Conservation (phyloP, 305 asterid genomes). For the Fraxinus ornus region DNA sequence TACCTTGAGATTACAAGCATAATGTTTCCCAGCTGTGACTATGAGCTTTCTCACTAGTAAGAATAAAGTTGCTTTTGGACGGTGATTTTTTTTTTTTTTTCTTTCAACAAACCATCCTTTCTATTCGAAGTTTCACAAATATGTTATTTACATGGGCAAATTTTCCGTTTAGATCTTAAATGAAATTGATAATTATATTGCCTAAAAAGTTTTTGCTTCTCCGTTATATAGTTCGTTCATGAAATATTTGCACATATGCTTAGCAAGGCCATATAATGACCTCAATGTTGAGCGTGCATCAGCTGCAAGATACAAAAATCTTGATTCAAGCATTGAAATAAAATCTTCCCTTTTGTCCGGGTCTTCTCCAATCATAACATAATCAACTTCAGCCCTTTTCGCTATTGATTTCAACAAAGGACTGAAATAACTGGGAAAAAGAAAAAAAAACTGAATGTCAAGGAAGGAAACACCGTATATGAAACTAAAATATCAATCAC, state of each 20-base stretch:
- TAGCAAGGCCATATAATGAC: slow-evolving; percentile 35
- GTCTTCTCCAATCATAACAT: slow-evolving; percentile 69
- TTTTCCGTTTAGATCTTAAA: not conserved
- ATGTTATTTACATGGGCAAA: not conserved
- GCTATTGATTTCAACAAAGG: slow-evolving; percentile 84
- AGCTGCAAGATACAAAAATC: slow-evolving; percentile 93
- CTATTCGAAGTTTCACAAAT: not conserved
- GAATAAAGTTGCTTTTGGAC: not conserved
- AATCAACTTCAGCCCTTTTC: slow-evolving; percentile 56
- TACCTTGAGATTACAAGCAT: slow-evolving; percentile 12
- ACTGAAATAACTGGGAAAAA: slow-evolving; percentile 73
- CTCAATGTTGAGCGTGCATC: slow-evolving; percentile 91
- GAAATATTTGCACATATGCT: slow-evolving; percentile 6
- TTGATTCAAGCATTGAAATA: slow-evolving; percentile 74
- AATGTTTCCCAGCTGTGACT: not conserved
- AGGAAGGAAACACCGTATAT: not conserved
- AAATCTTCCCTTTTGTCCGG: slow-evolving; percentile 76
- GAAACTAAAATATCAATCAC: not conserved
- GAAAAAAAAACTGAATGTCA: slow-evolving; percentile 3
- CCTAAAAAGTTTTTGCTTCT: not conserved
- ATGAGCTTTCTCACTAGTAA: not conserved
- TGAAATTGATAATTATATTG: not conserved
- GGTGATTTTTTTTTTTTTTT: not conserved
- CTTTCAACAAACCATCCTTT: not conserved
- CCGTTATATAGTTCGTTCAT: not conserved